Evolutionary conservation across 345 rosid genomes (phyloP), one percentile per base, ranked within the genome.

Genomic region (Acer saccharum): DNA sequence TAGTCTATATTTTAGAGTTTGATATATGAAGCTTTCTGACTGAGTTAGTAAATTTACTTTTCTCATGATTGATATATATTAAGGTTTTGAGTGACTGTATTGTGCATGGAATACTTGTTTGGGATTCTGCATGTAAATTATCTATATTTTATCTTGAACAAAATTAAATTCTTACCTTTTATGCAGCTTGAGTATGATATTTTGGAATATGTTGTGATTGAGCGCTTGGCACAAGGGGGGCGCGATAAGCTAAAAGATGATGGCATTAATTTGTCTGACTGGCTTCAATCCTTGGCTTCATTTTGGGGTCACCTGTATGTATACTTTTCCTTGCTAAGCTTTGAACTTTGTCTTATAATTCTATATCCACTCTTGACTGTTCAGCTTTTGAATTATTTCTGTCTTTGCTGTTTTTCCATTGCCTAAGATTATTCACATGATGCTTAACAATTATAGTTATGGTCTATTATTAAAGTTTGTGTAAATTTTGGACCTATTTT

Each of bases 261-360:
- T 75, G 99, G 99, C 77, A 90, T 97, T 83, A 94, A 97, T 86
- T 82, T 97, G 83, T 97, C 99, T 23, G 99, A 97, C 78, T 97
- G 99, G 99, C 98, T 97, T 78, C 99, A 94, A 75, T 94, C 98
- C 1, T 71, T 97, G 93, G 99, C 99, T 71, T 97, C 99, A 48
- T 97, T 97, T 84, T 97, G 98, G 99, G 99, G 99, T 84, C 99
- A 94, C 89, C 89, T 97, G 99, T 96, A 92, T 77, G 99, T 92
- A 54, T 79, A 80, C 5, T 81, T 81, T 69, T 86, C 82, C 76
- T 87, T 68, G 23, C 62, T 41, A 71, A 43, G 54, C 65, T 83
- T 75, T 74, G 17, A 46, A 13, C 60, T 68, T 78, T 17, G 27
- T n/a, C 20, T 57, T 13, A 23, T 63, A 46, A 41, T 50, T 29